Evolutionary conservation across 805 yeast genomes (phyloP).

Genomic region (Hanseniaspora lindneri): DNA sequence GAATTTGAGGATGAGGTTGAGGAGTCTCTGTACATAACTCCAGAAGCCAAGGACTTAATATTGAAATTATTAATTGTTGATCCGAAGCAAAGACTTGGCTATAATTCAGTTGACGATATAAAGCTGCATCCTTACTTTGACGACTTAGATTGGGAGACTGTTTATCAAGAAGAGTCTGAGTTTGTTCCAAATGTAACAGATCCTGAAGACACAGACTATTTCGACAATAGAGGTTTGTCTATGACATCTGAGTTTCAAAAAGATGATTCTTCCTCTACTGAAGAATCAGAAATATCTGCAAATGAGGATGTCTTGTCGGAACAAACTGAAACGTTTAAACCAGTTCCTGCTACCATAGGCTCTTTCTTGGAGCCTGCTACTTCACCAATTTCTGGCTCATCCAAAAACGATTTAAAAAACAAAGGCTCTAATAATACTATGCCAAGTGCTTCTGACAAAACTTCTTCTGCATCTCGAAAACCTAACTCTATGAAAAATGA

Average conservation of each 20-base stretch:
- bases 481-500: constrained; percentile 45
- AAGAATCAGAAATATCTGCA: neutral
- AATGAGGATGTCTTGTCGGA: neutral
- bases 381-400: neutral
- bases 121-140: constrained; percentile 66
- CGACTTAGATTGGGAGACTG: constrained; percentile 58
- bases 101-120: constrained; percentile 68
- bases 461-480: constrained; percentile 44
- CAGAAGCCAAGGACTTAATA: constrained; percentile 66
- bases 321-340: neutral
- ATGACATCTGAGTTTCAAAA: constrained; percentile 45
- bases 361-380: constrained; percentile 7
- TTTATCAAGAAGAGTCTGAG: constrained; percentile 62
- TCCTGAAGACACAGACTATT: constrained; percentile 84
- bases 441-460: too few relatives aligned
- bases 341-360: constrained; percentile 6
- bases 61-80: constrained; percentile 47
- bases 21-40: constrained; percentile 46
- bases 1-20: constrained; percentile 37
- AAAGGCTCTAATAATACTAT: too few relatives aligned
- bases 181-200: constrained; percentile 70
- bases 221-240: constrained; percentile 81
- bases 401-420: neutral
- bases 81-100: constrained; percentile 61
- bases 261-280: constrained; percentile 23